Conservation (phyloP, 176 grass and related monocot genomes). For the Rhynchospora breviuscula region DNA sequence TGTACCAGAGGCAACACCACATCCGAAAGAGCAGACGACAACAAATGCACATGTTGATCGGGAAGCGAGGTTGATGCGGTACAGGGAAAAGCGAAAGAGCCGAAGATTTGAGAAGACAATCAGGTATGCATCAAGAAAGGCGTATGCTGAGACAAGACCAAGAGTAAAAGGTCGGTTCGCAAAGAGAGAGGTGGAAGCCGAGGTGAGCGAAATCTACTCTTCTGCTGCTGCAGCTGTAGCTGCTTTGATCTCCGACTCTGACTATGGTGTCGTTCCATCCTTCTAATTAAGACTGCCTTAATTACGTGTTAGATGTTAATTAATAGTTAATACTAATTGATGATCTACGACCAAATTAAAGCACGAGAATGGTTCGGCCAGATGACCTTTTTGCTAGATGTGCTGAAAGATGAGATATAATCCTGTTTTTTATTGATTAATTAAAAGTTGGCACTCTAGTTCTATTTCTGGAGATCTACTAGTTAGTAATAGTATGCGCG, state of each 20-base stretch:
- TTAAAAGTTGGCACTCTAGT: neutral
- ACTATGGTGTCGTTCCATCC: slow-evolving; percentile 62
- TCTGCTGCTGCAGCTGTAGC: slow-evolving; percentile 46
- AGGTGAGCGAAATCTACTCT: slow-evolving; percentile 54
- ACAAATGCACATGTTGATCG: slow-evolving; percentile 31
- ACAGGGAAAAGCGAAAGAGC: slow-evolving; percentile 84
- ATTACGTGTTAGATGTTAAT: neutral
- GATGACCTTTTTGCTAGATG: neutral
- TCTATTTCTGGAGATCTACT: neutral
- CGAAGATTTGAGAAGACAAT: slow-evolving; percentile 84
- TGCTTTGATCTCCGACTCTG: slow-evolving; percentile 50
- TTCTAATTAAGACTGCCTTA: slow-evolving; percentile 16
- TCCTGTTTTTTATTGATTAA: neutral
- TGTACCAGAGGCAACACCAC: slow-evolving; percentile 48
- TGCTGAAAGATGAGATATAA: neutral
- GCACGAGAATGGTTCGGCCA: neutral
- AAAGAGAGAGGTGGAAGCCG: slow-evolving; percentile 40
- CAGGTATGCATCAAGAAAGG: slow-evolving; percentile 78
- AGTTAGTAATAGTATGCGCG: neutral
- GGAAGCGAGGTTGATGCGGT: slow-evolving; percentile 67
- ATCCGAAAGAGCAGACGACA: neutral
- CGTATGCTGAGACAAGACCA: slow-evolving; percentile 69
- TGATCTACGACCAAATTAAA: neutral
- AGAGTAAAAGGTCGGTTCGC: slow-evolving; percentile 78
- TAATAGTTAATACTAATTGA: neutral